Evolutionary conservation across 2,329 filamentous ascomycete genomes (phyloP), one percentile per base, ranked within the genome.

Genomic region (Talaromyces sp.): DNA sequence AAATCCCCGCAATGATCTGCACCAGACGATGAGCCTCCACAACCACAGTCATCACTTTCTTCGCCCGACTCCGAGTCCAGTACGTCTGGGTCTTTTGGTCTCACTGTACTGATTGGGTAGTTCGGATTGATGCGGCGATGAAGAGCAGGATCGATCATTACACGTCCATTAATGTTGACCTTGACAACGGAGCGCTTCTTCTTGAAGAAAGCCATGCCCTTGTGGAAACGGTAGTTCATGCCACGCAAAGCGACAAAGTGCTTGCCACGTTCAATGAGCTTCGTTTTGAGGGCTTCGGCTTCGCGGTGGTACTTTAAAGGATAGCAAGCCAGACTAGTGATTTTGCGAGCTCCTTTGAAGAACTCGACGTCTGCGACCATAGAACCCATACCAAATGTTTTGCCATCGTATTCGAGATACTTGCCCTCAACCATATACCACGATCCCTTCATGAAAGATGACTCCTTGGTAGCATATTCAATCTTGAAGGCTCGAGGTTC

Each of bases 381-480:
- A 59, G 82, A 87, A 17, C 90, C 91, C 71, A 90, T 89, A 2
- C 92, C 93, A 73, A 93, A 96, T 7, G 86, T 84, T 74, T 96
- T 96, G 65, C 93, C 93, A 70, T 97, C 92, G 67, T 92, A 96
- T 72, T 96, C 92, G 31, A 97, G 85, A 70, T 95, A 96, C 19
- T 78, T 74, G 10, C 81, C 92, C 69, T 94, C 90, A 15, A 97
- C 83, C 69, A 83, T 86, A 77, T 93, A 96, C 78, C 86, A 94
- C 19, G 89, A 85, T 3, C 91, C 91, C 68, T 87, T 88, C 73
- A 90, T 84, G 71, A 93, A 87, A 41, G 84, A 87, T 50, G 78
- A 81, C 59, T 91, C 88, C 69, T 91, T 91, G 71, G 88, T 88
- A 0, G 90, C 89, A 68, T 88, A 85, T 66, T 94, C 91, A 1